These are phyloP conservation scores for Erythrobasidium hasegawianum DNA, from an alignment of 1,284 basidiomycete genomes.

Conservation along the genomic window DNA sequence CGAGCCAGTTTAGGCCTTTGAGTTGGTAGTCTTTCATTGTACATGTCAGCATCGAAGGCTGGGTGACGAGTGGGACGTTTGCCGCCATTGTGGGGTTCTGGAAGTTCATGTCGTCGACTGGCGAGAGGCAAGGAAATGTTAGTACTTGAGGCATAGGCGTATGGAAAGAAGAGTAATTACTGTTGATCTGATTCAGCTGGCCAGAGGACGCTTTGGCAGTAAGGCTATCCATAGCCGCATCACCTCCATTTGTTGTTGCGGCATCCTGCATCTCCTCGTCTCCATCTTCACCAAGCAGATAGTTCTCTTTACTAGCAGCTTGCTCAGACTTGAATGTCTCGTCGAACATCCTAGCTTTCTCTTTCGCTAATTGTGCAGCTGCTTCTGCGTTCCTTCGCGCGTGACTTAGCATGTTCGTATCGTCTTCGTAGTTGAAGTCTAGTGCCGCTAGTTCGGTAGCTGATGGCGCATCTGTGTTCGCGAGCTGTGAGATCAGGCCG, in stretches of 20 bases:
- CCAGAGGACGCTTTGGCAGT: not conserved
- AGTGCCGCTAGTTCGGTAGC: conserved; percentile 63
- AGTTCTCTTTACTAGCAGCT: conserved; percentile 17
- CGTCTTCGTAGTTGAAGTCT: conserved; percentile 95
- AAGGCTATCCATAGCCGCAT: conserved; percentile 1
- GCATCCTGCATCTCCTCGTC: conserved; percentile 1
- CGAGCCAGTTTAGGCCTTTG: conserved; percentile 97
- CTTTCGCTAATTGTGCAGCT: conserved; percentile 74
- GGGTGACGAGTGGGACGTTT: conserved; percentile 77
- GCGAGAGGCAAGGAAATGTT: no score
- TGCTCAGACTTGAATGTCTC: conserved; percentile 54
- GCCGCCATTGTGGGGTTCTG: conserved; percentile 94
- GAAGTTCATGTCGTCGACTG: conserved; percentile 95
- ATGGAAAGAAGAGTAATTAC: not conserved
- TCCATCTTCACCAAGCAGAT: conserved; percentile 18
- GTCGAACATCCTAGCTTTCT: conserved; percentile 82
- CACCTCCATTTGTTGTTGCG: not conserved
- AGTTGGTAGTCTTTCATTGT: conserved; percentile 98
- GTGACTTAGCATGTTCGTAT: conserved; percentile 82
- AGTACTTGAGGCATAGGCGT: no score
- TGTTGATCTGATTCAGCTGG: not conserved
- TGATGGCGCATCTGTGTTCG: conserved; percentile 35
- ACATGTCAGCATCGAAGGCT: conserved; percentile 95
- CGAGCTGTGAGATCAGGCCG: conserved; percentile 10
- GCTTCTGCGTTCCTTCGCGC: conserved; percentile 87